A percentile compares a stretch with the other conserved stretches of the same genome.
Evolutionary conservation across 1,284 basidiomycete genomes (phyloP).

Genomic region (Phaffia rhodozyma): DNA sequence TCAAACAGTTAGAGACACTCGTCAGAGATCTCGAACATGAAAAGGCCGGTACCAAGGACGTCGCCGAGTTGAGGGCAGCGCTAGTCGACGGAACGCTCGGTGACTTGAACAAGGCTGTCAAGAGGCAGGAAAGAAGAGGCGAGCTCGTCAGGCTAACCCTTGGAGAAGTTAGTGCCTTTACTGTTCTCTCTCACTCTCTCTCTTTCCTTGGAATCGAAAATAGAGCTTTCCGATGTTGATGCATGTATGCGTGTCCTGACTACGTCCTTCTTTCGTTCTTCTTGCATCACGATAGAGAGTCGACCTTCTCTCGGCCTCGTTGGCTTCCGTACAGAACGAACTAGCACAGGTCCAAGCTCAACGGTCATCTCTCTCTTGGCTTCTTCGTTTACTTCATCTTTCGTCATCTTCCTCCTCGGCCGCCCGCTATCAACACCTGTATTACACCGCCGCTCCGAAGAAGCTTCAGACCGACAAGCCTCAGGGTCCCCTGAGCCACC

Average conservation of each 20-base stretch:
- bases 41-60: slow-evolving; percentile 5
- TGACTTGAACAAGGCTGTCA: slow-evolving; percentile 7
- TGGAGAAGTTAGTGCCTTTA: not conserved
- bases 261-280: not conserved
- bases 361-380: slow-evolving; percentile 8
- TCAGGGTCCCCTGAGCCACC: not conserved
- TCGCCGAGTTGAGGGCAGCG: slow-evolving; percentile 7
- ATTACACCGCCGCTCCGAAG: not conserved
- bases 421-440: not conserved
- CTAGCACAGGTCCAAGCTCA: not conserved
- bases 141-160: slow-evolving; percentile 13
- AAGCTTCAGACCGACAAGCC: not conserved
- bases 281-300: not conserved
- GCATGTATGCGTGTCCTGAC: not conserved
- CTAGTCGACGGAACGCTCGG: not conserved
- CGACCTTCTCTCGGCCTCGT: slow-evolving; percentile 1
- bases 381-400: slow-evolving; percentile 7
- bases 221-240: not conserved
- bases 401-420: not conserved
- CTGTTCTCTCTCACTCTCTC: not conserved
- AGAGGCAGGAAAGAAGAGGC: slow-evolving; percentile 10
- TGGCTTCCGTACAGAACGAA: slow-evolving; percentile 1
- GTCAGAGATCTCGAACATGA: slow-evolving; percentile 8
- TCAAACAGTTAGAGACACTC: not conserved
- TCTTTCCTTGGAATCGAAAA: not conserved